Evolutionary conservation across 2,329 filamentous ascomycete species (phyloP), one percentile per base, ranked within the genome.

Genomic region (Aspergillus ochraceoroseus): DNA sequence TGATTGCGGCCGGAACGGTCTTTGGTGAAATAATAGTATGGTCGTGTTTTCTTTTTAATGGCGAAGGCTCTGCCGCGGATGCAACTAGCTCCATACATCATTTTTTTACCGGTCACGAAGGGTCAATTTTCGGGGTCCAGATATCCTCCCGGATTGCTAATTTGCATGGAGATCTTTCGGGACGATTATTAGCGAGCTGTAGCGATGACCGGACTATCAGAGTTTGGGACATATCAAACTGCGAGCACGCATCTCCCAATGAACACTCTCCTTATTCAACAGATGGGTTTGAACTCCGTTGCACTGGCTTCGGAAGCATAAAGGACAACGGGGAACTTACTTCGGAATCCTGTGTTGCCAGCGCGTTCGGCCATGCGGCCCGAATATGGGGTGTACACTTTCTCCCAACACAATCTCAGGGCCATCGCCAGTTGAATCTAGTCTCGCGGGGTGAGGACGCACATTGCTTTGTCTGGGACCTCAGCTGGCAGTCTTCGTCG

Each of bases 11-110:
- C 2, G 92, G 92, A 1, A 96, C 92, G 0, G 88, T 90, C 1
- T 96, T 96, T 64, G 92, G 92, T 2, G 89, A 96, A 62, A 85
- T 98, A 22, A 73, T 95, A 25, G 77, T 94, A 11, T 96, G 92
- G 92, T 85, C 82, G 49, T 88, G 79, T 52, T 66, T 68, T 32
- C 52, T 74, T 14, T 30, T 46, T 30, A 35, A 42, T 1, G 30
- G 31, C 27, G 38, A 52, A 9, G 32, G 42, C 12, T 32, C 42
- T 9, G 41, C 33, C 6, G 20, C 47, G 7, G 32, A 51, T 23
- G 57, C 58, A 18, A 48, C 49, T 15, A 61, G 66, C 9, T 65
- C 62, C 4, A 69, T 74, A 9, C 75, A 79, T 51, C 72, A 75
- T 48, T 70, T 74, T 29, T 80, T 82, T 54, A 71, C 72, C 6